Evolutionary conservation across 2,329 filamentous ascomycete genomes (phyloP), one percentile per base, ranked within the genome.

Genomic region (Claviceps sorghi): DNA sequence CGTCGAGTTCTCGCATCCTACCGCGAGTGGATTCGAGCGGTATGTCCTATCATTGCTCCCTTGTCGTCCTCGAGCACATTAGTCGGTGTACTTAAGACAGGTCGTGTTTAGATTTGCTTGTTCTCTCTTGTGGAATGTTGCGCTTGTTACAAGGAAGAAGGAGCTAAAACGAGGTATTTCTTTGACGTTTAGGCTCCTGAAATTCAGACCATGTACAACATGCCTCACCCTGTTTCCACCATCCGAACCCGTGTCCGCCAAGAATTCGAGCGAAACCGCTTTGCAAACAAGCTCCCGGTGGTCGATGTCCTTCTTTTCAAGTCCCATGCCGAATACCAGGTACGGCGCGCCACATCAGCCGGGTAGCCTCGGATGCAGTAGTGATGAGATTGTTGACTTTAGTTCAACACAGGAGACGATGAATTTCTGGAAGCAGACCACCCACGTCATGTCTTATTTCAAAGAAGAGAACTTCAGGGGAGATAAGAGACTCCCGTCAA

Each of bases 401-500:
- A 9, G 32, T 13, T 2, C 30, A 17, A 40, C 49, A 51, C 61
- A 96, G 90, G 93, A 98, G 78, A 98, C 87, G 51, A 82, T 98
- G 77, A 98, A 98, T 75, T 98, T 86, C 78, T 98, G 93, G 93
- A 95, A 96, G 73, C 93, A 98, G 72, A 78, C 90, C 56, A 86
- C 86, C 58, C 93, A 98, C 69, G 79, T 98, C 61, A 88, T 98
- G 79, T 89, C 93, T 63, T 98, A 95, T 72, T 98, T 97, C 78
- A 83, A 90, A 66, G 78, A 83, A 62, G 90, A 97, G 69, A 79
- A 77, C 69, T 79, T 80, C 66, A 72, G 88, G 82, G 75, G 88
- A 81, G 68, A 85, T 76, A 68, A 88, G 61, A 82, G 80, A 67
- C 72, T 96, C 70, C 91, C 91, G 41, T 81, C 81, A 62, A 93